Percentiles rank a stretch among this genome's conserved stretches.
Conservation (phyloP, 768 basidiomycete species). For the Lentinula detonsa region DNA sequence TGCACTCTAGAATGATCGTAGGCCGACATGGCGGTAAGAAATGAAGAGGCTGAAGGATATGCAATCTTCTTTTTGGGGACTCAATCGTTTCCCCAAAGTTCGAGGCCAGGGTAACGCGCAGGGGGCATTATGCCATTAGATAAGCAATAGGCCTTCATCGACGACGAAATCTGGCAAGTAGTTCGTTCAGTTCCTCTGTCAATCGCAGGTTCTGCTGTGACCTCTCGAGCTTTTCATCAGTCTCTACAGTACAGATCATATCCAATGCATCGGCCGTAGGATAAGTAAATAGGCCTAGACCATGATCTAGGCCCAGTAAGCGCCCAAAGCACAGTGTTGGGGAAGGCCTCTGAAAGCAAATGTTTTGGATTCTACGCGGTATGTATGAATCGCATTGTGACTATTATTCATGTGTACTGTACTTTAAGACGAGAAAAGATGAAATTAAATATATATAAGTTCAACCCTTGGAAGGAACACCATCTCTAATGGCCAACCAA, state of each 20-base stretch:
- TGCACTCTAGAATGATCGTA: slow-evolving; percentile 52
- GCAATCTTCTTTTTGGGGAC: not conserved
- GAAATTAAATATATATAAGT: too few species aligned
- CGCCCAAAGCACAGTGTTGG: too few species aligned
- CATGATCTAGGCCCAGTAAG: too few species aligned
- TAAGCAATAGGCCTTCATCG: not conserved
- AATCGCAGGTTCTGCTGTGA: not conserved
- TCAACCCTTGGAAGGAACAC: not conserved
- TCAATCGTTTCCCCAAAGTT: slow-evolving; percentile 1
- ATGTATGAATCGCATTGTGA: too few species aligned
- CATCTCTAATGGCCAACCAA: slow-evolving; percentile 2
- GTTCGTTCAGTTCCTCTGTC: not conserved
- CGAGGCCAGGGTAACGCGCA: not conserved
- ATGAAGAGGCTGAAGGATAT: not conserved
- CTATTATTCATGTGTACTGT: not conserved
- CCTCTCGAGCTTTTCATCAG: not conserved
- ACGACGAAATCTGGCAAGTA: not conserved
- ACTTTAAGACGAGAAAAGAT: not conserved
- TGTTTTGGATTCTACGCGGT: too few species aligned
- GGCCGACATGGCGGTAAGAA: slow-evolving; percentile 33
- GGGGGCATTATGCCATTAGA: not conserved
- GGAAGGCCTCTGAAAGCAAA: too few species aligned
- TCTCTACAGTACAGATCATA: not conserved
- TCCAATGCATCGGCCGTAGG: not conserved
- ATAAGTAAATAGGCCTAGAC: not conserved